Evolutionary conservation across 495 filamentous ascomycete genomes (phyloP), one percentile per base, ranked within the genome.

Genomic region (Penicillium paxilli): DNA sequence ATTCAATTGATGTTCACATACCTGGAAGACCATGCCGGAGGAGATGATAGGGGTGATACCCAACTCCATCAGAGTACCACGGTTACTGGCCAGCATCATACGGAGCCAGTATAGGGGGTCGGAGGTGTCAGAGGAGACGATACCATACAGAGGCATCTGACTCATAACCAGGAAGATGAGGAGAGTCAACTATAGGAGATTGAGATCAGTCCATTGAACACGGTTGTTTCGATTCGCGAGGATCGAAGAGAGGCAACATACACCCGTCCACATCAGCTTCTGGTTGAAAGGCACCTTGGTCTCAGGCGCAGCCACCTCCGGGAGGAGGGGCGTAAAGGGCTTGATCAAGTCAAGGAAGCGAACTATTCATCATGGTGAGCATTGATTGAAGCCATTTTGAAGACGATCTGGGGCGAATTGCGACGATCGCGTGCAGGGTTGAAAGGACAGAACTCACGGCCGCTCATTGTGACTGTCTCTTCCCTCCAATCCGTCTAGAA

Each of bases 121-220:
- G 37, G 91, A 95, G 49, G 87, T 91, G 77, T 98, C 94, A 57
- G 93, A 96, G 50, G 93, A 95, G 59, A 96, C 91, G 72, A 95
- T 96, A 73, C 91, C 91, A 64, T 95, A 96, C 56, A 95, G 76
- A 55, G 95, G 95, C 94, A 99, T 98, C 77, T 99, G 94, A 77
- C 90, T 96, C 95, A 99, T 99, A 71, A 99, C 93, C 87, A 98
- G 81, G 84, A 98, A 98, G 78, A 97, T 95, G 67, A 97, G 77
- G 60, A 97, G 81, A 51, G 93, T 98, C 75, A 96, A 85, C 83
- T 86, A 59, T 11, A n/a, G 7, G 19, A 41, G 47, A 58, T 24
- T 5, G n/a, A 22, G 4, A 58, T 81, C 62, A 81, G 76, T n/a
- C n/a, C 23, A 30, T 59, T n/a, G 38, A 35, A 53, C 5, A 42